A percentile compares a stretch with the other conserved stretches of the same genome.
These are phyloP conservation scores for Takashimella tepidaria DNA, from an alignment of 1,284 basidiomycete species.

Conservation along the genomic window DNA sequence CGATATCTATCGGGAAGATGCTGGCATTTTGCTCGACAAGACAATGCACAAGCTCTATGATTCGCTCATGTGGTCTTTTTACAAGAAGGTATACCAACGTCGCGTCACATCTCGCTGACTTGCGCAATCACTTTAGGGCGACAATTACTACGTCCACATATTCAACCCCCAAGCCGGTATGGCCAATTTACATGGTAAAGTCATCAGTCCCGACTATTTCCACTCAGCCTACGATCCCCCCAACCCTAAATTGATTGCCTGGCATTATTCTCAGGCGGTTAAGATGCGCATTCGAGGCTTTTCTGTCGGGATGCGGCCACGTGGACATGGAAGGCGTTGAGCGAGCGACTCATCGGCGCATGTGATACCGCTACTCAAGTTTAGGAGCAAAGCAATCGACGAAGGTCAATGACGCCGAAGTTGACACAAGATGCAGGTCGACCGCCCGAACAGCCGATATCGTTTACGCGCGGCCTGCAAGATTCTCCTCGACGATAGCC, in stretches of 20 bases:
- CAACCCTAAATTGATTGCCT: not conserved
- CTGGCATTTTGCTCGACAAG: not conserved
- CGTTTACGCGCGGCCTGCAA: no score
- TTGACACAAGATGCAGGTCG: no score
- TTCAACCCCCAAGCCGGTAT: not conserved
- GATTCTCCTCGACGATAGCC: no score
- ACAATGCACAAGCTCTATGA: not conserved
- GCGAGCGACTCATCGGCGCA: no score
- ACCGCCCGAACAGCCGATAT: no score
- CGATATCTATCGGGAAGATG: not conserved
- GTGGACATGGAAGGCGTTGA: no score
- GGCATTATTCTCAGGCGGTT: not conserved
- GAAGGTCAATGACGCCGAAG: no score
- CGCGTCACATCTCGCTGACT: not conserved
- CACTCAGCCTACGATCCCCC: not conserved
- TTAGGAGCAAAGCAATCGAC: no score
- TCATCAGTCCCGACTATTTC: not conserved
- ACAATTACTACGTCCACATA: not conserved
- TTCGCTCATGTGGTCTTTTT: not conserved
- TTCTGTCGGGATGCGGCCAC: not conserved
- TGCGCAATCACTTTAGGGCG: not conserved
- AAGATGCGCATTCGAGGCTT: not conserved
- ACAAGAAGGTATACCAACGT: not conserved
- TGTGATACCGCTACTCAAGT: no score
- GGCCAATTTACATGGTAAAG: not conserved